Conservation (phyloP, 148 eudicot species). For the Fagopyrum esculentum region DNA sequence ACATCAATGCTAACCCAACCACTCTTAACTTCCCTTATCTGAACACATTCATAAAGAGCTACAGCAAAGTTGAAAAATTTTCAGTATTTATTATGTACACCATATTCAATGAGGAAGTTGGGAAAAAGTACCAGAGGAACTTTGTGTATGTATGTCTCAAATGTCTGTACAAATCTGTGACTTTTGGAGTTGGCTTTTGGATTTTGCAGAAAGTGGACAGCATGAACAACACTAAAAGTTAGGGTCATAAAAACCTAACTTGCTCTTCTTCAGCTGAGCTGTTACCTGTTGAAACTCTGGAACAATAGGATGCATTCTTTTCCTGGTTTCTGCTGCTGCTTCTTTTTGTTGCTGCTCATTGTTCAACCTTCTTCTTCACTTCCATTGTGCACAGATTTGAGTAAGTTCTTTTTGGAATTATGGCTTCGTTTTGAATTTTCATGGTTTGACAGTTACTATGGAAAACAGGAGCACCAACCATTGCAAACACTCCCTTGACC, state of each 20-base stretch:
- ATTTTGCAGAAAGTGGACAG: not conserved
- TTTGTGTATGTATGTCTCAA: not conserved
- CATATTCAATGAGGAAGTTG: constrained; percentile 9
- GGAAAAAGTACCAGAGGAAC: not conserved
- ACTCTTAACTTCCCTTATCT: not conserved
- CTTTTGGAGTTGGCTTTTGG: not conserved
- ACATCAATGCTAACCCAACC: constrained; percentile 4
- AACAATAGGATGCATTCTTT: not conserved
- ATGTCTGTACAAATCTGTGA: not conserved
- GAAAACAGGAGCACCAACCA: constrained; percentile 56
- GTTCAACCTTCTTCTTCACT: constrained; percentile 38
- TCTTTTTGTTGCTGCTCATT: constrained; percentile 32
- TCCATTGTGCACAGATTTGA: constrained; percentile 66
- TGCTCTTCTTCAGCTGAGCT: not conserved
- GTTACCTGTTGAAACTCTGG: not conserved
- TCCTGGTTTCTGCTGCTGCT: constrained; percentile 1
- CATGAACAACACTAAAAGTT: not conserved
- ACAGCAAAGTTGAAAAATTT: not conserved
- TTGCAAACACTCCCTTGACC: constrained; percentile 23
- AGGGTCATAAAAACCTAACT: not conserved
- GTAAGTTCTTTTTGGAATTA: constrained; percentile 28
- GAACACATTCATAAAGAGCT: not conserved
- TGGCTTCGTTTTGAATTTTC: not conserved
- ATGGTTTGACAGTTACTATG: not conserved
- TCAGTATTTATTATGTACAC: not conserved